Evolutionary conservation across 768 basidiomycete species (phyloP).

Genomic region (Tylopilus balloui): DNA sequence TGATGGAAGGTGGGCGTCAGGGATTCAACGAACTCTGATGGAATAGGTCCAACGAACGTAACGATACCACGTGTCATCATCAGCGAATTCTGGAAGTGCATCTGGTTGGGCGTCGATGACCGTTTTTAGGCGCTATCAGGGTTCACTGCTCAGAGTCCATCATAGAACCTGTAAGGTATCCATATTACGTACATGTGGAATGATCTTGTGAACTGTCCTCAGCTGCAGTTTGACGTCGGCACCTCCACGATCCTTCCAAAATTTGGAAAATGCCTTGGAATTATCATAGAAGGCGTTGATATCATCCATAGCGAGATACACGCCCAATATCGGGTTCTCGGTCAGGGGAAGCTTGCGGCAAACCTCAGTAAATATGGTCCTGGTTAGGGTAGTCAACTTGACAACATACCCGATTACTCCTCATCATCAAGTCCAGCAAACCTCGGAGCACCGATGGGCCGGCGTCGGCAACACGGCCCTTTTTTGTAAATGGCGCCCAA

Average conservation of each 20-base stretch:
- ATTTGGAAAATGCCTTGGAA: conserved; percentile 34
- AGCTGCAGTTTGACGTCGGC: conserved; percentile 17
- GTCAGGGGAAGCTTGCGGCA: conserved; percentile 6
- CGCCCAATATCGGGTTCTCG: not conserved
- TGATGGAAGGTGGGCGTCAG: not conserved
- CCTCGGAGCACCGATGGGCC: not conserved
- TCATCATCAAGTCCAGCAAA: conserved; percentile 12
- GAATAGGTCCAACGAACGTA: conserved; percentile 18
- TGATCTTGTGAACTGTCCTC: conserved; percentile 31
- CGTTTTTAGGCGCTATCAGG: conserved; percentile 31
- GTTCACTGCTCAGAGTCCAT: not conserved
- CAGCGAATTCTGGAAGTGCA: conserved; percentile 33
- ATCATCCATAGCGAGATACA: conserved; percentile 9
- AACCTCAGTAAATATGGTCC: not conserved
- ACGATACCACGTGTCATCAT: conserved; percentile 34
- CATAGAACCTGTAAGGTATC: not conserved
- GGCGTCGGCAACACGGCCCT: conserved; percentile 6
- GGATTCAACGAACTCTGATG: not conserved
- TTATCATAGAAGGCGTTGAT: conserved; percentile 33
- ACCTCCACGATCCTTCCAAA: conserved; percentile 30
- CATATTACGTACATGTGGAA: conserved; percentile 36
- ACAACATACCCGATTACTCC: conserved; percentile 14
- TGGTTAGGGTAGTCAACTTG: not conserved
- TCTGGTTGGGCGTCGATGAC: conserved; percentile 23
- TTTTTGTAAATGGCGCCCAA: conserved; percentile 28